These are phyloP conservation scores for Abortiporus biennis DNA, from an alignment of 1,284 basidiomycete genomes.

Conservation along the genomic window DNA sequence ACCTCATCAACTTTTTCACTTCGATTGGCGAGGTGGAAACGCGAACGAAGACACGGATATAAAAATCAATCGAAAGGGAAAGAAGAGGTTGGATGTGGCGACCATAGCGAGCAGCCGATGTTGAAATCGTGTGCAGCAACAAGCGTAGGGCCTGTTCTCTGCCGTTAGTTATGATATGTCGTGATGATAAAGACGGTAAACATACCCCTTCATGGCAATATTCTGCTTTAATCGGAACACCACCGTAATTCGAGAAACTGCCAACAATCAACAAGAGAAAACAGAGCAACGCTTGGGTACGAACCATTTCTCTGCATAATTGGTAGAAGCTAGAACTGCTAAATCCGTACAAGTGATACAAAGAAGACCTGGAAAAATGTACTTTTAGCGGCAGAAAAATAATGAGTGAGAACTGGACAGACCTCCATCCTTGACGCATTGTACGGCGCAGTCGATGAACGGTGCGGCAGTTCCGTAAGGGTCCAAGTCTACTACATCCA, in stretches of 20 bases:
- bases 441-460: conserved; percentile 97
- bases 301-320: conserved; percentile 96
- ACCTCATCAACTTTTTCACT: conserved; percentile 83
- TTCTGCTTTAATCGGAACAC: conserved; percentile 87
- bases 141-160: conserved; percentile 73
- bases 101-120: conserved; percentile 88
- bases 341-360: conserved; percentile 97
- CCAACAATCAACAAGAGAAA: too few species aligned
- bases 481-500: conserved; percentile 95
- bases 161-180: not conserved
- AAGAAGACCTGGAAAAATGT: conserved; percentile 61
- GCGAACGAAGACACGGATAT: conserved; percentile 88
- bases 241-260: conserved; percentile 95
- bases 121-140: conserved; percentile 81
- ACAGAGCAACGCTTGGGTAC: too few species aligned
- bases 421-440: conserved; percentile 86
- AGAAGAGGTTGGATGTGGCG: conserved; percentile 89
- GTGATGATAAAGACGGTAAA: conserved; percentile 5
- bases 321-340: conserved; percentile 88
- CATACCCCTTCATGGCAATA: conserved; percentile 90
- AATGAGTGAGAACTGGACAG: not conserved
- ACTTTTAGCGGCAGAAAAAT: not conserved
- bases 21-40: conserved; percentile 75
- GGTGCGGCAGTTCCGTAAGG: conserved; percentile 97
- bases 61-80: conserved; percentile 96